Evolutionary conservation across 2,329 filamentous ascomycete genomes (phyloP), one percentile per base, ranked within the genome.

Genomic region (Fusarium buxicola): DNA sequence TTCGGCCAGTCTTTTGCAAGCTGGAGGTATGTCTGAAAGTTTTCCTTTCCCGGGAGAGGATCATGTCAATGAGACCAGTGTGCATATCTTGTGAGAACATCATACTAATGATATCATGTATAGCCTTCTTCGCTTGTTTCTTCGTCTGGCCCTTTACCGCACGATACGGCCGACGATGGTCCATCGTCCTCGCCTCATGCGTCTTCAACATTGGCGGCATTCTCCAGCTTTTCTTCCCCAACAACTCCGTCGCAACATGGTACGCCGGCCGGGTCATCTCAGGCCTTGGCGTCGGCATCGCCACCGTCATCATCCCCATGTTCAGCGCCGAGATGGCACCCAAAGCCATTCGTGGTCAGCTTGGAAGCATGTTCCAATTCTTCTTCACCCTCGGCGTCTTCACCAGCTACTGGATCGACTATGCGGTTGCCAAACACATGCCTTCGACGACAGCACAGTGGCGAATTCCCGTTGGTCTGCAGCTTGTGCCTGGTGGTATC

Each of bases 401-500:
- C 58, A 76, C 74, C 7, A 73, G 72, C 31, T 78, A 81, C 68
- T 80, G 80, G 75, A 65, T 84, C 18, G 80, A 82, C 55, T 84
- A 83, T 49, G 82, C 74, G 6, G 81, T 82, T 6, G 63, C 70
- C 3, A 72, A 75, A 34, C 74, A 80, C 44, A 69, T 83, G 21
- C 55, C 70, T 0, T 38, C 70, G 2, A 73, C 72, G 1, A 80
- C 79, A 0, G 70, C 66, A 8, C 82, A 84, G 66, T 84, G 82
- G 82, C 81, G 82, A 58, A 77, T 84, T 13, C 80, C 82, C 7
- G 76, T 81, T 4, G 77, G 75, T 2, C 70, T 83, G 13, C 80
- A 84, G 63, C 74, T 84, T 7, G 73, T 84, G 1, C 80, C 80
- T 0, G 81, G 79, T 3, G 80, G 74, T 3, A 68, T 84, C 6